Evolutionary conservation across 495 filamentous ascomycete species (phyloP), one percentile per base, ranked within the genome.

Genomic region (Filosporella fistucella): DNA sequence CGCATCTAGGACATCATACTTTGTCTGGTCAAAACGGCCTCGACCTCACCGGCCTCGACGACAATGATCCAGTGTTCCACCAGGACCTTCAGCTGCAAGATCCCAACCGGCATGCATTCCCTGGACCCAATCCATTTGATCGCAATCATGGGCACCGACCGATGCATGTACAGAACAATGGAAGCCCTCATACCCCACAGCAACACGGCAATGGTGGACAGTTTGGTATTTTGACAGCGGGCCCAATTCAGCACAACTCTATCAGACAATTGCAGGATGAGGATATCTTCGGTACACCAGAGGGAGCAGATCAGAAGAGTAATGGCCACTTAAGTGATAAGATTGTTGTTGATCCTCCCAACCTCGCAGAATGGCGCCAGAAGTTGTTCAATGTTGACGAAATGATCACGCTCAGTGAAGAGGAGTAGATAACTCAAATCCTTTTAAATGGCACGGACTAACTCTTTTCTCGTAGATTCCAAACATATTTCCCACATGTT

Each of bases 401-500:
- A 22, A 76, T 71, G 10, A 84, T 95, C 37, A 78, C 77, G 6
- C 58, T 95, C 57, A 88, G 77, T 26, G 84, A 90, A 68, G 84
- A 91, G 45, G 75, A 93, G 86, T 91, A 80, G 53, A 80, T 67
- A 4, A 43, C 36, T 14, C 36, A 10, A n/a, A 35, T 36, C 41
- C 42, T 11, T 34, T 34, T 13, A 38, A 26, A 14, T 14, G 25
- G 16, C 32, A 45, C n/a, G 47, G 41, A 32, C 56, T 51, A 35
- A 53, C 57, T 52, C 41, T 35, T 45, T 42, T 41, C 14, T 33
- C 26, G 36, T 57, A 91, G 88, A 63, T 93, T 87, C 65, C 80
- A 87, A 55, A 91, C 80, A 16, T 95, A 93, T 65, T 95, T 90
- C 60, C 88, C 88, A 0, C 88, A 91, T 64, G 74, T 94, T 58